These are phyloP conservation scores for Raddia distichophylla DNA, from an alignment of 176 grass and related monocot genomes.

Conservation along the genomic window DNA sequence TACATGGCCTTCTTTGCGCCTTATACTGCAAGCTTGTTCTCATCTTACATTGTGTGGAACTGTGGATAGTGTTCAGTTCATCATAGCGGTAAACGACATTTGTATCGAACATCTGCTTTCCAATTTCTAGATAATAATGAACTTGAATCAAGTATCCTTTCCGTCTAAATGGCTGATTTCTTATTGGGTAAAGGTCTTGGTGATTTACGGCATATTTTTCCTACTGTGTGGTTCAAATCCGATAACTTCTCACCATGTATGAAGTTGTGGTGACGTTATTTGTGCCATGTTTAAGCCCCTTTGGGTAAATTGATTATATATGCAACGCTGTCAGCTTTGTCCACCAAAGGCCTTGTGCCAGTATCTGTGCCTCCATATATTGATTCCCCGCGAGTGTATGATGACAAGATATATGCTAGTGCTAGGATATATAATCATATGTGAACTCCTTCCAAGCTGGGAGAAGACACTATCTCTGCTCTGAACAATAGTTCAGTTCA, in stretches of 20 bases:
- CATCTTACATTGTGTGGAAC: background rate
- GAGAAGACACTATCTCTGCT: background rate
- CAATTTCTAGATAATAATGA: slow-evolving; percentile 1
- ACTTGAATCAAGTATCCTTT: background rate
- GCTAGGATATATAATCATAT: background rate
- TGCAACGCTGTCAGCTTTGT: too few species aligned
- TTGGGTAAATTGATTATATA: too few species aligned
- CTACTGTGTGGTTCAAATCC: slow-evolving; percentile 1
- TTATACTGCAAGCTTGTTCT: slow-evolving; percentile 2
- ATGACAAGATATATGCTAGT: background rate
- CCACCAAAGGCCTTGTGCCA: background rate
- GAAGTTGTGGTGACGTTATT: background rate
- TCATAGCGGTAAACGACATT: background rate
- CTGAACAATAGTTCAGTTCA: background rate
- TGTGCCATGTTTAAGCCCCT: background rate
- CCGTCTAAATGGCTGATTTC: background rate
- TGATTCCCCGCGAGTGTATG: background rate
- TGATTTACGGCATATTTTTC: background rate
- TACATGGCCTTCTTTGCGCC: slow-evolving; percentile 41
- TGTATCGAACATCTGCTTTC: background rate
- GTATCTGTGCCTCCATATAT: background rate
- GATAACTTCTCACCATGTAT: background rate
- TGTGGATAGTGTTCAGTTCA: background rate
- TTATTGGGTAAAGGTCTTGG: slow-evolving; percentile 4
- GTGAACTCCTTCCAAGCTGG: too few species aligned